Conservation (phyloP, 139 green algal species). For the Chlamydomonas sp. region DNA sequence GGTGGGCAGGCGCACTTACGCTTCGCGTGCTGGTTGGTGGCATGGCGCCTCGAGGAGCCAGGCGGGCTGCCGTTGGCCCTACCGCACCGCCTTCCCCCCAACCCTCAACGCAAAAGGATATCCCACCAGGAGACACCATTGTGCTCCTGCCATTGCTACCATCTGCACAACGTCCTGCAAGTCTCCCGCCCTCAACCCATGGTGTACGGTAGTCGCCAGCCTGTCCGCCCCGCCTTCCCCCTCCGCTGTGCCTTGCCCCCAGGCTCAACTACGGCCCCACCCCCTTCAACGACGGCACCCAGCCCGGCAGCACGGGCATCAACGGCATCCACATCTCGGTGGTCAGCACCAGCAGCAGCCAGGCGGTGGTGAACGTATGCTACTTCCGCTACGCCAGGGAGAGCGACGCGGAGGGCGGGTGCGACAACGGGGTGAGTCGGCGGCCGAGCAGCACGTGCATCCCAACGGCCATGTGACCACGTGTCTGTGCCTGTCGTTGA, state of each 20-base stretch:
- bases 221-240: not conserved
- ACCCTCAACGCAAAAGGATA: too few species aligned
- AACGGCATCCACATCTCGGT: not conserved
- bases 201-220: too few species aligned
- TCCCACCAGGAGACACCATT: too few species aligned
- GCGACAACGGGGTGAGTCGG: not conserved
- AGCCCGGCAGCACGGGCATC: not conserved
- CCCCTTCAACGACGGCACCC: not conserved
- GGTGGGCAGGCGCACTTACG: not conserved
- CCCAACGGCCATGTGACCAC: too few species aligned
- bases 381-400: not conserved
- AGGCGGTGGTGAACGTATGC: not conserved
- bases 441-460: too few species aligned
- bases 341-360: not conserved
- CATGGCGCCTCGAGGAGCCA: not conserved
- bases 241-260: not conserved
- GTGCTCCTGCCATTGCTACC: too few species aligned
- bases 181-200: not conserved
- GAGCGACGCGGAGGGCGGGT: not conserved
- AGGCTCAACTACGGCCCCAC: not conserved
- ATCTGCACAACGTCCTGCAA: too few species aligned
- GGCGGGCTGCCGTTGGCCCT: too few species aligned
- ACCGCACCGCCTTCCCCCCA: too few species aligned
- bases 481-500: too few species aligned
- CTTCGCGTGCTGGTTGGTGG: too few species aligned